Conservation (phyloP, 352 stramenopile genomes). For the Plasmopara halstedii region DNA sequence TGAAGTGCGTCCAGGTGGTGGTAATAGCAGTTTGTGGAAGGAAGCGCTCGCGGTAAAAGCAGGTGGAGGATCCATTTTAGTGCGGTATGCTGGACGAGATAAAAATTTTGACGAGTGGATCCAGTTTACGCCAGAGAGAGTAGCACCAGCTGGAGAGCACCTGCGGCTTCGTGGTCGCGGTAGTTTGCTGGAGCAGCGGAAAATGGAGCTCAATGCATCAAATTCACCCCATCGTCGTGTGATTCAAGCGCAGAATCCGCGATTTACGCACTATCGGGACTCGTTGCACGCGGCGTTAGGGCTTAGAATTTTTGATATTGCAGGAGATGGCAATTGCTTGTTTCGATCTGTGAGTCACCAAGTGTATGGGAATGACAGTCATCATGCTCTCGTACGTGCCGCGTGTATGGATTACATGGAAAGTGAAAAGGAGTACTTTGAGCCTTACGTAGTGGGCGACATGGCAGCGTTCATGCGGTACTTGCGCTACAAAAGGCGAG, state of each 20-base stretch:
- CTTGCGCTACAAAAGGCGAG: constrained; percentile 80
- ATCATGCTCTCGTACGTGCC: constrained; percentile 86
- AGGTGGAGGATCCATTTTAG: constrained; percentile 35
- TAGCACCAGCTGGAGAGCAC: constrained; percentile 57
- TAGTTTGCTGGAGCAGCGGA: constrained; percentile 27
- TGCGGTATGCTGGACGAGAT: constrained; percentile 59
- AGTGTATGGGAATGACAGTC: constrained; percentile 90
- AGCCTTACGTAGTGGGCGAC: constrained; percentile 85
- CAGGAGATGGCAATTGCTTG: constrained; percentile 97
- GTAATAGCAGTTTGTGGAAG: constrained; percentile 44
- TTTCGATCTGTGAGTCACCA: constrained; percentile 95
- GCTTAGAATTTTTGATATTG: constrained; percentile 57
- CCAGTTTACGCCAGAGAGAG: constrained; percentile 42
- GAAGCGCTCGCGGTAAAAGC: constrained; percentile 51
- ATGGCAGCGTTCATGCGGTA: constrained; percentile 87
- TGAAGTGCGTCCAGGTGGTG: constrained; percentile 45
- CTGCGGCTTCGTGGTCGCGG: constrained; percentile 26
- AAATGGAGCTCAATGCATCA: constrained; percentile 38
- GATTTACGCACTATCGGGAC: constrained; percentile 64
- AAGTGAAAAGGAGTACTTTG: constrained; percentile 89
- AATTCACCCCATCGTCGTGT: constrained; percentile 38
- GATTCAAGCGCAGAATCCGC: constrained; percentile 65
- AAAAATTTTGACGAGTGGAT: constrained; percentile 72
- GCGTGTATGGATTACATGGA: constrained; percentile 96
- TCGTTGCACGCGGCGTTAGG: constrained; percentile 31